A percentile compares a stretch with the other conserved stretches of the same genome.
Conservation (phyloP, 805 yeast genomes). For the Peterozyma xylosa region DNA sequence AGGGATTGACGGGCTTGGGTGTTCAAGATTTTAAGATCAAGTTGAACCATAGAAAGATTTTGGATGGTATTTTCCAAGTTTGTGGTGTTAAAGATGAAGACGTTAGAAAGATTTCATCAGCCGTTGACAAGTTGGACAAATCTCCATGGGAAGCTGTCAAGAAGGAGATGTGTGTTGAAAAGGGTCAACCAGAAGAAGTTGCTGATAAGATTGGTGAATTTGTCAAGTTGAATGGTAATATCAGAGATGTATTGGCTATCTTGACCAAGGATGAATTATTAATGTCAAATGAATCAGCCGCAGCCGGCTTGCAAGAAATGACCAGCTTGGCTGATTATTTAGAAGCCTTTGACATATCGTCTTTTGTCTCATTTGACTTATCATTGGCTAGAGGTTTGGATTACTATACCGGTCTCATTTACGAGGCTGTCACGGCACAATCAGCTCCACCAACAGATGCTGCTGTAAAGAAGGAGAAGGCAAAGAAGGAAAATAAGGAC, state of each 20-base stretch:
- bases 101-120: conserved; percentile 86
- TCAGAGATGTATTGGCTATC: conserved; percentile 49
- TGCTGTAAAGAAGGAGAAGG: conserved; percentile 48
- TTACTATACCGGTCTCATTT: conserved; percentile 94
- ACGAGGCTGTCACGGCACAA: conserved; percentile 91
- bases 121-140: conserved; percentile 95
- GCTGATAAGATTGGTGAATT: conserved; percentile 91
- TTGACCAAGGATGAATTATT: conserved; percentile 54
- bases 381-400: conserved; percentile 97
- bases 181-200: conserved; percentile 82
- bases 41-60: conserved; percentile 88
- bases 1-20: conserved; percentile 79
- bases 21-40: conserved; percentile 86
- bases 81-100: conserved; percentile 94
- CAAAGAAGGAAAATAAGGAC: conserved; percentile 35
- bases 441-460: conserved; percentile 94
- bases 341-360: conserved; percentile 72
- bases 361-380: conserved; percentile 75
- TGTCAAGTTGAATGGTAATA: conserved; percentile 78
- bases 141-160: conserved; percentile 92
- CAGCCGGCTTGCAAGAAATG: conserved; percentile 79
- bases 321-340: conserved; percentile 63
- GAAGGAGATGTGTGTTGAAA: conserved; percentile 87
- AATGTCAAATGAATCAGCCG: conserved; percentile 62
- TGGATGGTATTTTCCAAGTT: conserved; percentile 92